Conservation (phyloP, 1,139 yeast genomes). For the Magnusiomyces starmeri region DNA sequence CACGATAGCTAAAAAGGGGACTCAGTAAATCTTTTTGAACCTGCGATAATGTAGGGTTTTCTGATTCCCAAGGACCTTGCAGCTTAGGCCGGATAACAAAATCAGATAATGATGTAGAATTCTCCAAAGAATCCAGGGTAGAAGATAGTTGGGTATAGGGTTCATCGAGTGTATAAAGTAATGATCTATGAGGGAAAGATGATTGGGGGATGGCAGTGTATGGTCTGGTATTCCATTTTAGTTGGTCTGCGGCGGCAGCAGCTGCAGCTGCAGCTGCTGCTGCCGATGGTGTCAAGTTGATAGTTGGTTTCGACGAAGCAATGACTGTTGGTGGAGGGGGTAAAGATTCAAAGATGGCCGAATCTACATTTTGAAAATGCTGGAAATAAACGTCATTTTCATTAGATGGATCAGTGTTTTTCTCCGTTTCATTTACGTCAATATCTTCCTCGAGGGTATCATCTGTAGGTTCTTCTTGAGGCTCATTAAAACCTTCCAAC, state of each 20-base stretch:
- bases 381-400: conserved; percentile 54
- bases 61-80: conserved; percentile 12
- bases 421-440: conserved; percentile 30
- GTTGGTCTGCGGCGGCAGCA: conserved; percentile 7
- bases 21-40: conserved; percentile 43
- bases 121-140: conserved; percentile 4
- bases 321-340: conserved; percentile 5
- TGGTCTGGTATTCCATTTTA: conserved; percentile 10
- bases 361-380: conserved; percentile 46
- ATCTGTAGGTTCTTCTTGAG: conserved; percentile 28
- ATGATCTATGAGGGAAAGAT: conserved; percentile 12
- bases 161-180: background rate
- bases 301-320: background rate
- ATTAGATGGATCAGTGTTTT: background rate
- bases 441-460: conserved; percentile 37
- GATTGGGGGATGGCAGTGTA: conserved; percentile 6
- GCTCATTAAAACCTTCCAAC: conserved; percentile 22
- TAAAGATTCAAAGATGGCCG: background rate
- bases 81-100: conserved; percentile 8
- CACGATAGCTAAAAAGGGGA: conserved; percentile 67
- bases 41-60: conserved; percentile 29
- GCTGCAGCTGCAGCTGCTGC: conserved; percentile 6
- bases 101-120: conserved; percentile 5
- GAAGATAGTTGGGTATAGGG: conserved; percentile 6
- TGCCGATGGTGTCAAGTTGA: background rate